phyloP scores from a whole-genome alignment of 306 rosid genomes.

The Prunus armeniaca region DNA sequence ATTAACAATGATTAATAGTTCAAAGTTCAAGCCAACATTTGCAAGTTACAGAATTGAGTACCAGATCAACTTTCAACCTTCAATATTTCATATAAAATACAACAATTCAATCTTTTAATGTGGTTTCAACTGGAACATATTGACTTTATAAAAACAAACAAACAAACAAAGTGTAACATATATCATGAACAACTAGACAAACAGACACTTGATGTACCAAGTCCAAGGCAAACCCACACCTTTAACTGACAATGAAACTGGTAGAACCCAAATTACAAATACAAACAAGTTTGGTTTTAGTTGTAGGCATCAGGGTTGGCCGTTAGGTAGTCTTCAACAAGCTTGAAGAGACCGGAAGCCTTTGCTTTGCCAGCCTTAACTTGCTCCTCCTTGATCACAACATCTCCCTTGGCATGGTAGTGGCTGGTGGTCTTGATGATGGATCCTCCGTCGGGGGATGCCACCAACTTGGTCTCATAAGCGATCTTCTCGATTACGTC shows the following conservation, averaged over 20 bases:
- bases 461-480: conserved; percentile 34
- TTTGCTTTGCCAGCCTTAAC: conserved; percentile 31
- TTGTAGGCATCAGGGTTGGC: conserved; percentile 25
- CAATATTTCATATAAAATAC: too few relatives aligned
- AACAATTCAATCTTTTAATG: too few relatives aligned
- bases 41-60: too few relatives aligned
- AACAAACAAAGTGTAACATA: too few relatives aligned
- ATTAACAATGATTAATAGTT: too few relatives aligned
- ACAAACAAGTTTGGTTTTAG: background rate
- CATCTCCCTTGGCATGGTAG: conserved; percentile 34
- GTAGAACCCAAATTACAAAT: background rate
- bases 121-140: too few relatives aligned
- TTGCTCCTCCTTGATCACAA: conserved; percentile 18
- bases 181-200: too few relatives aligned
- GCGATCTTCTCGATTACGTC: conserved; percentile 41
- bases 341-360: conserved; percentile 26
- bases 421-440: conserved; percentile 29
- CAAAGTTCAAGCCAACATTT: too few relatives aligned
- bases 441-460: conserved; percentile 34
- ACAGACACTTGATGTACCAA: too few relatives aligned
- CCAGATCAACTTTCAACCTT: too few relatives aligned
- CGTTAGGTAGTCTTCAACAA: conserved; percentile 33
- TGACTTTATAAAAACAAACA: too few relatives aligned
- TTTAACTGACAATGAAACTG: background rate
- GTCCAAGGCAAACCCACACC: too few relatives aligned